Conservation (phyloP, 352 stramenopile genomes). For the Phytophthora rubi region DNA sequence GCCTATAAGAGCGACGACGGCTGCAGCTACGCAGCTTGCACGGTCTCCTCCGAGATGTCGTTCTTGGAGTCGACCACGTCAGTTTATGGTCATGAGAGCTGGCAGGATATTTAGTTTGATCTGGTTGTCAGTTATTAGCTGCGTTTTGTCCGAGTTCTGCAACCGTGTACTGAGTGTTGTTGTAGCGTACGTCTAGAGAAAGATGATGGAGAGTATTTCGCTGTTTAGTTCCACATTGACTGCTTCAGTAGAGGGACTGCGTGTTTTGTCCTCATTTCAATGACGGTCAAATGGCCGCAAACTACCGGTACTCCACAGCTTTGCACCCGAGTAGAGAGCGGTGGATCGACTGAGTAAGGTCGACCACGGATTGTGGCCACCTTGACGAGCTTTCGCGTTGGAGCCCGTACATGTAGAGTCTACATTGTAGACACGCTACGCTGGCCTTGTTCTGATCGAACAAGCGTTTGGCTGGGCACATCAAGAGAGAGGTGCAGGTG, state of each 20-base stretch:
- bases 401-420: no score
- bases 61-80: constrained; percentile 25
- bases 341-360: background rate
- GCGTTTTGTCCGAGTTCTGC: background rate
- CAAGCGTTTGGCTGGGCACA: background rate
- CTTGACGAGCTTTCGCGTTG: no score
- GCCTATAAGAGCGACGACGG: constrained; percentile 19
- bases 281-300: background rate
- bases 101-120: constrained; percentile 2
- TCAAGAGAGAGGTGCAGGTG: background rate
- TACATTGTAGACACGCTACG: no score
- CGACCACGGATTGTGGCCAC: background rate
- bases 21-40: constrained; percentile 23
- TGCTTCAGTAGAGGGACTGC: background rate
- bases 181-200: background rate
- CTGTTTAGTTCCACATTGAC: background rate
- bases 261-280: background rate
- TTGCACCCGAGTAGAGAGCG: background rate
- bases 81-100: constrained; percentile 13
- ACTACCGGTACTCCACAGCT: background rate
- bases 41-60: constrained; percentile 17
- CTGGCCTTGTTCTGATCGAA: background rate
- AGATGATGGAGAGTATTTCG: constrained; percentile 6
- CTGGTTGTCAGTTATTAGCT: constrained; percentile 12
- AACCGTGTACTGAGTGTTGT: background rate